These are phyloP conservation scores for Pyrenopolyporus hunteri DNA, from an alignment of 495 filamentous ascomycete genomes.

Conservation along the genomic window DNA sequence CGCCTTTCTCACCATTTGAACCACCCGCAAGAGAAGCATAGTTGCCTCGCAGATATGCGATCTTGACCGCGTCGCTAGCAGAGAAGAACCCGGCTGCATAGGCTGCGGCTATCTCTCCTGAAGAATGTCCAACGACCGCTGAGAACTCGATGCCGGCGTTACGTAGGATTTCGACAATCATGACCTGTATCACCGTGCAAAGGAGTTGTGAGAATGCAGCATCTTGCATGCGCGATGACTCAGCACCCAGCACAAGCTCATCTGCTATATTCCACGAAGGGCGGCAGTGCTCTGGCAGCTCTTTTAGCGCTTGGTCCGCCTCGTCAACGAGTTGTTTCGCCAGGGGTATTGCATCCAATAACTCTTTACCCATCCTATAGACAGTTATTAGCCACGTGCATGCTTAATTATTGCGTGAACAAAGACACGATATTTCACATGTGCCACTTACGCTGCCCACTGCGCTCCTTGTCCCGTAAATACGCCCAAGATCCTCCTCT, in stretches of 20 bases:
- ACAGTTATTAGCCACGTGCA: too few relatives aligned
- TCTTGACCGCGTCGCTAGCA: constrained; percentile 47
- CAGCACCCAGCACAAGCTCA: constrained; percentile 22
- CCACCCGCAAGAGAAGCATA: constrained; percentile 5
- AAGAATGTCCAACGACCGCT: constrained; percentile 60
- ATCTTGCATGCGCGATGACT: constrained; percentile 17
- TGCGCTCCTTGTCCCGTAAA: too few relatives aligned
- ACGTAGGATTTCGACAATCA: constrained; percentile 52
- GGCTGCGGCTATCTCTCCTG: constrained; percentile 55
- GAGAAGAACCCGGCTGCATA: constrained; percentile 51
- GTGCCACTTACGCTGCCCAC: too few relatives aligned
- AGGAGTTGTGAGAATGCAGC: constrained; percentile 44
- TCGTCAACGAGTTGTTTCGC: too few relatives aligned
- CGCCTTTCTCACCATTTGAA: constrained; percentile 46
- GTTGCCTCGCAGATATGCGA: constrained; percentile 60
- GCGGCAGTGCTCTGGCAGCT: background rate
- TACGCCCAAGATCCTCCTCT: too few relatives aligned
- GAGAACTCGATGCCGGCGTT: constrained; percentile 49
- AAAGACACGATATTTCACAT: too few relatives aligned
- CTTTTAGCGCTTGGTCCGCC: constrained; percentile 14
- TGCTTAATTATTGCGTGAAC: too few relatives aligned
- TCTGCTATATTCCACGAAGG: constrained; percentile 13
- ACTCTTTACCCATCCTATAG: too few relatives aligned
- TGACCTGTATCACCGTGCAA: constrained; percentile 51
- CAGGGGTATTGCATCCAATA: too few relatives aligned